Base-by-base conservation (phyloP, 2,329 filamentous ascomycete species). In the Beauveria sp. region DNA sequence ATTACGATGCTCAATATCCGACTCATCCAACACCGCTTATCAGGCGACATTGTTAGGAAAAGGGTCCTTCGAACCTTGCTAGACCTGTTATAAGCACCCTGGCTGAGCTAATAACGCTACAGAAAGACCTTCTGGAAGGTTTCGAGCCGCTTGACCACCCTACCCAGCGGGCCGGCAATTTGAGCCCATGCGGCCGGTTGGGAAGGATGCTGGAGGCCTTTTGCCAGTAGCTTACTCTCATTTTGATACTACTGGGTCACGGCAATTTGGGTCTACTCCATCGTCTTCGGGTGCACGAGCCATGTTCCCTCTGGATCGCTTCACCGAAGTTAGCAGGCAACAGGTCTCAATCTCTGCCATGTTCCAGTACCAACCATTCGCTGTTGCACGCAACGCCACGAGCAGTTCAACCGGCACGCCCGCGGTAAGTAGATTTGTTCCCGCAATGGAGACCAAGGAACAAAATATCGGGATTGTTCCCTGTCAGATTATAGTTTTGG, bases 121-220 rank as follows among this genome's bases (percentile, higher is more conserved):
- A 62, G 59, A 63, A 53, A 9, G 52, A 34, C 63, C 63, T 65
- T 65, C 64, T 64, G 54, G 64, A 65, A 65, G 64, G 64, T 64
- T 64, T 65, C 64, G 52, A 46, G 54, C 42, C 58, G 30, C 63
- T 57, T 61, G 49, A 46, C 60, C 30, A 52, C 58, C 58, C 59
- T 43, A 61, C 51, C 51, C 59, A 55, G 52, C 59, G 59, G 59
- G 59, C 51, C 52, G 59, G 59, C 59, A 61, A 61, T 61, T 61
- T 61, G 45, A 61, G 59, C 59, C 52, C 51, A 56, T 56, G 51
- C 42, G 47, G 26, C 51, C 34, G 52, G 42, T 30, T 38, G 51
- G 55, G 43, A 49, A 42, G 51, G 43, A 52, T 58, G 30, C 34
- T 20, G 14, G 12, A 26, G 16, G 26, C 14, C 28, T 9, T 6